A percentile compares a stretch with the other conserved stretches of the same genome.
Conservation (phyloP, 176 grass and related monocot species). For the Carex scoparia region DNA sequence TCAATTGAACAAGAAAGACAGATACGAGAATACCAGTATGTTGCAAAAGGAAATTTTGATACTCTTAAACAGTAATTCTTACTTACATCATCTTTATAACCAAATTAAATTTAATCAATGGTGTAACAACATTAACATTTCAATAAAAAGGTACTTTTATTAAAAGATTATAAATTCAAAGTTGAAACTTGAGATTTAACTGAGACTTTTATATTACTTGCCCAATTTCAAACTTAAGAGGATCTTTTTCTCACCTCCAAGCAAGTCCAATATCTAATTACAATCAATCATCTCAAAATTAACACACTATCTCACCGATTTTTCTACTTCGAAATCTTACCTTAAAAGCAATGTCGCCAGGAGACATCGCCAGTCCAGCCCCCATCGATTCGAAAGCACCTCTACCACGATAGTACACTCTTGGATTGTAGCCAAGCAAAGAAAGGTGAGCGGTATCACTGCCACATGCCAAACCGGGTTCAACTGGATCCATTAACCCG, state of each 20-base stretch:
- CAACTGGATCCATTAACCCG: constrained; percentile 94
- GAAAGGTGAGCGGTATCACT: constrained; percentile 96
- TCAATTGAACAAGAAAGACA: not conserved
- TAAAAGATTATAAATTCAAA: not conserved
- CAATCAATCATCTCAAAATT: not conserved
- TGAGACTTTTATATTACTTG: not conserved
- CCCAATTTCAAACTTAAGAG: not conserved
- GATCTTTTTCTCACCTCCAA: not conserved
- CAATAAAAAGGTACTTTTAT: not conserved
- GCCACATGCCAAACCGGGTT: constrained; percentile 73
- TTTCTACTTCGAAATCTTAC: constrained; percentile 20
- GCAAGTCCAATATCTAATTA: not conserved
- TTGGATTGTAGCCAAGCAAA: constrained; percentile 75
- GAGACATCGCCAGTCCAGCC: constrained; percentile 76
- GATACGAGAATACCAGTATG: not conserved
- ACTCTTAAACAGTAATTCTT: not conserved
- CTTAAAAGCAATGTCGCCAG: constrained; percentile 98
- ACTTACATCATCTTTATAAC: not conserved
- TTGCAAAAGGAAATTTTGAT: not conserved
- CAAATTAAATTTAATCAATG: not conserved
- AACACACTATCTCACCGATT: not conserved
- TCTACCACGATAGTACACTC: constrained; percentile 80
- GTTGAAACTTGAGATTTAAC: not conserved
- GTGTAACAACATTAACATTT: not conserved
- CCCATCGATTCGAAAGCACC: constrained; percentile 99